Evolutionary conservation across 768 basidiomycete species (phyloP).

Genomic region (Podaxis sp.): DNA sequence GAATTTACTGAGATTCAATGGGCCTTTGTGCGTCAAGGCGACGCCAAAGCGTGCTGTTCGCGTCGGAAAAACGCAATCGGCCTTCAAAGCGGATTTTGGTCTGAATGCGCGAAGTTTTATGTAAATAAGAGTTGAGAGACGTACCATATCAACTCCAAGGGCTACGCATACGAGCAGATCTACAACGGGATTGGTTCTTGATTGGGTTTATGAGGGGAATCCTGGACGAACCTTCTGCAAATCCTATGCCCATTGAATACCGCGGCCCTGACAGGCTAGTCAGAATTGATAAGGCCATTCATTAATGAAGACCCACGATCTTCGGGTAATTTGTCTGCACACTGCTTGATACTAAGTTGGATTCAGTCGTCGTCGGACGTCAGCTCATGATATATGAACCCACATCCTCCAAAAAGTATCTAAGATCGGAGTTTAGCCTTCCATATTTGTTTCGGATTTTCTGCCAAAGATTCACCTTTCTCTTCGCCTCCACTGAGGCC

Average conservation of each 20-base stretch:
- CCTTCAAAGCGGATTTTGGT: conserved; percentile 40
- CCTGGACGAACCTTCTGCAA: conserved; percentile 70
- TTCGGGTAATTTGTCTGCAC: conserved; percentile 72
- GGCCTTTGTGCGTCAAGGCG: conserved; percentile 79
- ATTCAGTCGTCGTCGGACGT: not conserved
- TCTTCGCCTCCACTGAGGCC: conserved; percentile 91
- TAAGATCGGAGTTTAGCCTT: conserved; percentile 25
- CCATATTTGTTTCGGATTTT: not conserved
- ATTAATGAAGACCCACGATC: conserved; percentile 54
- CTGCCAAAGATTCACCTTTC: conserved; percentile 55
- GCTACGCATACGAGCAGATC: conserved; percentile 90
- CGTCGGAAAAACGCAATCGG: conserved; percentile 93
- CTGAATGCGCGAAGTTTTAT: not conserved
- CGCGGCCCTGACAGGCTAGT: conserved; percentile 60
- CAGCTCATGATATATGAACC: not conserved
- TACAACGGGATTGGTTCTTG: conserved; percentile 24
- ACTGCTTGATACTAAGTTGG: conserved; percentile 69
- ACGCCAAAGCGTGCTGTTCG: conserved; percentile 91
- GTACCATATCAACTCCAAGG: conserved; percentile 89
- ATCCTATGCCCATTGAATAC: conserved; percentile 92
- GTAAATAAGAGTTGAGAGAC: conserved; percentile 14
- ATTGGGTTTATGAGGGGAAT: not conserved
- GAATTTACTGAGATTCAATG: conserved; percentile 74
- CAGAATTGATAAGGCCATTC: conserved; percentile 11
- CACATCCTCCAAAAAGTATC: conserved; percentile 87